Evolutionary conservation across 257 asterid genomes (phyloP), one percentile per base, ranked within the genome.

Genomic region (Jacaranda mimosifolia): DNA sequence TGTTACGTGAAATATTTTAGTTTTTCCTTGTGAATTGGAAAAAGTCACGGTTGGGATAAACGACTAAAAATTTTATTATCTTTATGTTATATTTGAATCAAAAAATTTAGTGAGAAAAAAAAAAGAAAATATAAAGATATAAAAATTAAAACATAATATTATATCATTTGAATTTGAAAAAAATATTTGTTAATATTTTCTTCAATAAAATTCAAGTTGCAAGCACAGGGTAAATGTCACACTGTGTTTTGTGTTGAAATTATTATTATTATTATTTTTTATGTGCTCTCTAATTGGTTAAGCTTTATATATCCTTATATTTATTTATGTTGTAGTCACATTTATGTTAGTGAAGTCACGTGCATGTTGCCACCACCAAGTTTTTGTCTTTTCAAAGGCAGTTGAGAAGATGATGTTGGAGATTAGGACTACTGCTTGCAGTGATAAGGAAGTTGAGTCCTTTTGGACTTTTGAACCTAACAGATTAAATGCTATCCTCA

Each of bases 381-480:
- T 45, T 82, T 72, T 74, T 55, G 51, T 72, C 78, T 49, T 63
- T 67, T 80, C 68, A 70, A 53, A 77, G 79, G 78, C 38, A 71
- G 77, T 65, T 70, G 68, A 52, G 82, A 38, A 46, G 68, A 73
- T 78, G 68, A 60, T 71, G 49, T 68, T 56, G 0, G 48, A 26
- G 49, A 45, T 53, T 17, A 15, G 70, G 51, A 67, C 57, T 11
- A 8, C 32, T 26, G 32, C 32, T 14, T 52, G 51, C 39, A 53
- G 42, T 39, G 49, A 56, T 49, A 19, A 57, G 40, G 39, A 56
- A 51, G 55, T 45, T 8, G 51, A 72, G 6, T 42, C 48, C 32
- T 42, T 73, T 59, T 3, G 57, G 60, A 57, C 59, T 15, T 68
- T 57, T 71, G 3, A 48, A n/a, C 63, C 26, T 26, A 73, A 63